Conservation (phyloP, 257 asterid genomes). For the Handroanthus guayacan region DNA sequence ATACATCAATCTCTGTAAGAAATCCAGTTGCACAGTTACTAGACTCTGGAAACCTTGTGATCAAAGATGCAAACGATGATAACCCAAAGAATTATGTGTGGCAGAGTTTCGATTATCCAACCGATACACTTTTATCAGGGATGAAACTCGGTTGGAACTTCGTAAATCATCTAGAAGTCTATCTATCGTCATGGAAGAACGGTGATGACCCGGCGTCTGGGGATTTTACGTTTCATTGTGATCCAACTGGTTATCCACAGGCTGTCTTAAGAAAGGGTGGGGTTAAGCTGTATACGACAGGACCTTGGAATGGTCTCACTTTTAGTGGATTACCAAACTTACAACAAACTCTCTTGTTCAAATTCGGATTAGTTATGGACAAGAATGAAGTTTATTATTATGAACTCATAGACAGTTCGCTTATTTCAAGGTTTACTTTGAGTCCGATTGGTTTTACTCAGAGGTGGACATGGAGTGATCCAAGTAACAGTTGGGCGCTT, state of each 20-base stretch:
- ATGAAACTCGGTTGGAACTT: constrained; percentile 58
- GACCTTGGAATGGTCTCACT: constrained; percentile 33
- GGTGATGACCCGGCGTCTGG: constrained; percentile 51
- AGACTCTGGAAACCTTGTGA: constrained; percentile 34
- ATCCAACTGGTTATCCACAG: constrained; percentile 34
- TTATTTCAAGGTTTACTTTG: constrained; percentile 31
- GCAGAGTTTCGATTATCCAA: constrained; percentile 38
- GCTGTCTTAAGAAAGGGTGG: constrained; percentile 27
- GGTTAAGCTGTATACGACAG: constrained; percentile 13
- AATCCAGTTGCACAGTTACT: constrained; percentile 25
- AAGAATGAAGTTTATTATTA: constrained; percentile 35
- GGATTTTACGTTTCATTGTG: constrained; percentile 35
- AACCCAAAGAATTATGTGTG: neutral
- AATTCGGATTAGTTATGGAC: constrained; percentile 25
- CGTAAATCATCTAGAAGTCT: constrained; percentile 35
- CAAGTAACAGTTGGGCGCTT: constrained; percentile 27
- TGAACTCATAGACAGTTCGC: constrained; percentile 25
- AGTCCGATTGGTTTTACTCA: constrained; percentile 27
- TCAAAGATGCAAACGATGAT: constrained; percentile 15
- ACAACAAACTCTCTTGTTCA: constrained; percentile 1
- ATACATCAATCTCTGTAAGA: neutral
- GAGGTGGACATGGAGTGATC: constrained; percentile 39
- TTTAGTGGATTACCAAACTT: constrained; percentile 28
- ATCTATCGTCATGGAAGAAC: constrained; percentile 54
- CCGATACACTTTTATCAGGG: constrained; percentile 54